Base-by-base conservation (phyloP, 768 basidiomycete genomes). In the Lactifluus volemus region DNA sequence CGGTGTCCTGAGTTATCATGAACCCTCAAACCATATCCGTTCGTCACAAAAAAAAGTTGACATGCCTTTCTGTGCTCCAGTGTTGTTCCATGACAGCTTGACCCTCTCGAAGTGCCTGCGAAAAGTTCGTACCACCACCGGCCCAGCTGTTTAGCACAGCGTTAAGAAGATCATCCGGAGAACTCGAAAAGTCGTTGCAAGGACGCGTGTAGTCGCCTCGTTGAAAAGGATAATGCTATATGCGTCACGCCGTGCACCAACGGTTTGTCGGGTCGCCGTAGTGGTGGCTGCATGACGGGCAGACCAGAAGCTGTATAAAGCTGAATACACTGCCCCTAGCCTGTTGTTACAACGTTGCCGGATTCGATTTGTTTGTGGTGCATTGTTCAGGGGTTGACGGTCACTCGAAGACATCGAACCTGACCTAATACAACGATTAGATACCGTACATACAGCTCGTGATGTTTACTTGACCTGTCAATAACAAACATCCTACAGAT, bases 251-350 rank as follows among this genome's bases (percentile, higher is more conserved):
- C 80, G 75, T 4, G 53, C 51, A 0, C 65, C 68, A 12, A 67
- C 66, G 4, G 56, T 67, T 44, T 72, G 70, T 30, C 39, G 59
- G 3, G 49, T 68, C 29, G 55, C 56, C 2, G 60, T 67, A 11
- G 25, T 25, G 1, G 75, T 54, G 5, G 78, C 77, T 11, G 76
- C 68, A 14, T 76, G 73, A 3, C 83, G 77, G 0, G 84, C 77
- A 15, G 70, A 61, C 84, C 84, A 86, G 66, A 85, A 85, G 15
- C 73, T 72, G 55, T 81, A 68, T 12, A 85, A 62, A 0, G 84
- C 78, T 0, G 82, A 80, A 51, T 79, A 80, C 0, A 84, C 83
- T 0, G 84, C 82, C 0, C 84, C 84, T 14, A 83, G 74, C 25
- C 84, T 71, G 59, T 85, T 79, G 58, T 81, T 42, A 73, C 70